Conservation (phyloP, 306 rosid genomes). For the Vigna radiata region DNA sequence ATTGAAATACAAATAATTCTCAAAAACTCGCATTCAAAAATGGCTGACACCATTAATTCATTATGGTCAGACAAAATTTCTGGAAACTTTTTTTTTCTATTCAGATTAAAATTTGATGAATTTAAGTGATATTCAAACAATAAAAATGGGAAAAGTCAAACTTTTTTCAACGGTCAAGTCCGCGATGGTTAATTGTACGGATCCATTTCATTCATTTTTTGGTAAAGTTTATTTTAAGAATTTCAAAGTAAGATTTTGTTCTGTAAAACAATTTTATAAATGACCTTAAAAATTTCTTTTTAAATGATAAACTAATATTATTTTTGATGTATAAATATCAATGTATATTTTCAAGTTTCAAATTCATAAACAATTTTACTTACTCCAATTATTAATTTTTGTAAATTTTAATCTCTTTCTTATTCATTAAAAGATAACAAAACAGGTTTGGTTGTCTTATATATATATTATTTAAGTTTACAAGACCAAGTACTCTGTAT, state of each 20-base stretch:
- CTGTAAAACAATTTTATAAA: background rate
- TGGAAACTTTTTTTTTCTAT: background rate
- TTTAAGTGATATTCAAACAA: background rate
- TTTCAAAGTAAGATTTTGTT: background rate
- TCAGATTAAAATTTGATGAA: background rate
- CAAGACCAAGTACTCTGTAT: conserved; percentile 6
- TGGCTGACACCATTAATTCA: background rate
- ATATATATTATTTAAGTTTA: background rate
- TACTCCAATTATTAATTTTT: too few relatives aligned
- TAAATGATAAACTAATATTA: background rate
- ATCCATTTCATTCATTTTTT: background rate
- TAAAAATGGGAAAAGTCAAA: background rate
- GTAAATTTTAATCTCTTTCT: too few relatives aligned
- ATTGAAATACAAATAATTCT: background rate
- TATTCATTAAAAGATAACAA: too few relatives aligned
- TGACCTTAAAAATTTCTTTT: background rate
- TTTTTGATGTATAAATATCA: background rate
- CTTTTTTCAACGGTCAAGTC: background rate
- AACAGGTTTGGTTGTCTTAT: too few relatives aligned
- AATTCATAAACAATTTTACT: background rate
- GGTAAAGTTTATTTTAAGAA: background rate
- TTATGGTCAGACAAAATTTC: background rate
- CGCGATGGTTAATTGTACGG: too few relatives aligned
- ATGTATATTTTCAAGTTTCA: background rate
- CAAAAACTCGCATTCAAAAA: background rate